Conservation (phyloP, 495 filamentous ascomycete genomes). For the Penicillium goetzii region DNA sequence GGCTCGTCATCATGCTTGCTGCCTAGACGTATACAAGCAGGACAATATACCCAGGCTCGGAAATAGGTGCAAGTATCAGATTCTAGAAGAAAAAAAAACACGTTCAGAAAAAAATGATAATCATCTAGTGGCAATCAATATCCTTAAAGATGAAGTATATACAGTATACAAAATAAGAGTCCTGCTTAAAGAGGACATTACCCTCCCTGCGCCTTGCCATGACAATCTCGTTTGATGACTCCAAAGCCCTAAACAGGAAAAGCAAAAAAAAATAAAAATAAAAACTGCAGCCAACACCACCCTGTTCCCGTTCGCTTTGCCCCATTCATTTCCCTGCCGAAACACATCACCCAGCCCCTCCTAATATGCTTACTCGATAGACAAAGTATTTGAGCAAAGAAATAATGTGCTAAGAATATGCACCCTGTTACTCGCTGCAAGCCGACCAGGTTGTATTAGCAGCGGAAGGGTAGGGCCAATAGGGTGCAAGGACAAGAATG, state of each 20-base stretch:
- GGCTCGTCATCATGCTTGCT: conserved; percentile 15
- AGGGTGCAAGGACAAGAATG: neutral
- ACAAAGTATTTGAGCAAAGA: neutral
- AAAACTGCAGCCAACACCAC: neutral
- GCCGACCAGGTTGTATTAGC: neutral
- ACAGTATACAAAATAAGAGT: neutral
- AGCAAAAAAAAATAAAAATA: neutral
- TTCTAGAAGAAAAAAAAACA: neutral
- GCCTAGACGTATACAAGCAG: conserved; percentile 8
- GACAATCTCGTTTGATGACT: conserved; percentile 13
- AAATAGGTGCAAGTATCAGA: neutral
- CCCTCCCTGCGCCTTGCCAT: conserved; percentile 23
- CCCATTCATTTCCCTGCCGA: conserved; percentile 5
- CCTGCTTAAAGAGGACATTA: conserved; percentile 12
- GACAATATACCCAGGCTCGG: neutral
- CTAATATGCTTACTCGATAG: neutral
- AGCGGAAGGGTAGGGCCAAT: neutral
- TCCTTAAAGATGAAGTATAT: neutral
- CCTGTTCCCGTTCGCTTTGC: neutral
- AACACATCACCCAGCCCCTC: neutral
- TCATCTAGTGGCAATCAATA: too few species aligned
- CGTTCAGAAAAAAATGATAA: neutral
- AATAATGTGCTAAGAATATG: neutral
- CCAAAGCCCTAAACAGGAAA: conserved; percentile 9
- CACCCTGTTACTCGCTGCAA: neutral